phyloP scores from a whole-genome alignment of 2,329 filamentous ascomycete genomes.

The Colletotrichum lentis region DNA sequence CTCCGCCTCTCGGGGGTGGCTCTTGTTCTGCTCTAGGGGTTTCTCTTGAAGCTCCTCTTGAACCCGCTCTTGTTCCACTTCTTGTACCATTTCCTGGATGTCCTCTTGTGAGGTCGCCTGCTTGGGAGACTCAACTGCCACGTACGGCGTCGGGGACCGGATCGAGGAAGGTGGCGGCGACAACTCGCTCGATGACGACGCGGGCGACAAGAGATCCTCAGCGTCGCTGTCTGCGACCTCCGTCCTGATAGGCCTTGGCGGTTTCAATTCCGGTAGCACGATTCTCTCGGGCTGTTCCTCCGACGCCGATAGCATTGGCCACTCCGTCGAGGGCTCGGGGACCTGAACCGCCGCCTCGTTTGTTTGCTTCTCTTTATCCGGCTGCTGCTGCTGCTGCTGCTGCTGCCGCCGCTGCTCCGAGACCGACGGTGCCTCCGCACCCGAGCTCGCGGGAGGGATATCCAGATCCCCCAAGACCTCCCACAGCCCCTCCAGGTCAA shows the following conservation, averaged over 20 bases:
- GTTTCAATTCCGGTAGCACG: slow-evolving; percentile 27
- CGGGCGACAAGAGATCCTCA: slow-evolving; percentile 45
- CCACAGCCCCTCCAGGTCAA: slow-evolving; percentile 66
- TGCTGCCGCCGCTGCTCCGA: slow-evolving; percentile 16
- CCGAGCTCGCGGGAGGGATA: slow-evolving; percentile 14
- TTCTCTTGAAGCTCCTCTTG: neutral
- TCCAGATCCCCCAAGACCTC: slow-evolving; percentile 64
- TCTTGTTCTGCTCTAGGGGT: neutral
- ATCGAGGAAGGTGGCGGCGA: slow-evolving; percentile 38
- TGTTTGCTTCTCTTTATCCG: neutral
- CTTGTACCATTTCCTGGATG: neutral
- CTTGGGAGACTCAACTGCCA: neutral
- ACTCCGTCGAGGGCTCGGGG: neutral
- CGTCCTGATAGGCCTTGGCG: slow-evolving; percentile 27
- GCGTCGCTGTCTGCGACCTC: slow-evolving; percentile 54
- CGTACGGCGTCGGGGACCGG: slow-evolving; percentile 7
- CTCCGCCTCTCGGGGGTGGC: neutral
- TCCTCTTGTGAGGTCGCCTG: neutral
- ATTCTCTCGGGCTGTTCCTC: slow-evolving; percentile 11
- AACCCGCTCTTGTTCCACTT: neutral
- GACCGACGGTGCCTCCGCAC: neutral
- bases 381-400: slow-evolving; percentile 9
- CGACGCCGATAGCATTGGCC: neutral
- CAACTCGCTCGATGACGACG: slow-evolving; percentile 24
- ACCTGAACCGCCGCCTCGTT: neutral